Evolutionary conservation across 2,329 filamentous ascomycete species (phyloP).

Genomic region (Clonostachys rosea): DNA sequence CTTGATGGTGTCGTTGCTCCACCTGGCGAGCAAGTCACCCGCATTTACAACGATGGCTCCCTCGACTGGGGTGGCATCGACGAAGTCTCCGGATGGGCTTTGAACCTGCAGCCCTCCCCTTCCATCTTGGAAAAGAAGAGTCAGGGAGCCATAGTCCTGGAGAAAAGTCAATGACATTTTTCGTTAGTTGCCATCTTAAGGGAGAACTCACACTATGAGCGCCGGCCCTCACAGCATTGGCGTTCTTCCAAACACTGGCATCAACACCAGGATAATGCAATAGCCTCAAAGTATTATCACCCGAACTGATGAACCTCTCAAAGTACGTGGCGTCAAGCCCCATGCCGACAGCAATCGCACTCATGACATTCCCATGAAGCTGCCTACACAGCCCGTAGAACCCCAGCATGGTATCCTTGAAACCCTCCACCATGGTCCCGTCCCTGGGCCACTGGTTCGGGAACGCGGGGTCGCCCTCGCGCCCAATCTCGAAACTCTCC

Average conservation of each 20-base stretch:
- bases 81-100: slow-evolving; percentile 70
- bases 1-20: slow-evolving; percentile 89
- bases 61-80: slow-evolving; percentile 78
- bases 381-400: slow-evolving; percentile 72
- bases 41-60: slow-evolving; percentile 86
- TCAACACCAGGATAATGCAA: slow-evolving; percentile 72
- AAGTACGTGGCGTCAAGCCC: slow-evolving; percentile 74
- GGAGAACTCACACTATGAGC: slow-evolving; percentile 55
- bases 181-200: not conserved
- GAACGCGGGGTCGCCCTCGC: slow-evolving; percentile 50
- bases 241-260: slow-evolving; percentile 62
- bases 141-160: slow-evolving; percentile 55
- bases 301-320: slow-evolving; percentile 65
- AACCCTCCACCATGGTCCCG: slow-evolving; percentile 34
- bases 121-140: slow-evolving; percentile 57
- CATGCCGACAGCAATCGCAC: slow-evolving; percentile 80
- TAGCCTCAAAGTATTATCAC: slow-evolving; percentile 68
- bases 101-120: slow-evolving; percentile 53
- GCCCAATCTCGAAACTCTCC: slow-evolving; percentile 61
- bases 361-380: slow-evolving; percentile 76
- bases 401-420: slow-evolving; percentile 66
- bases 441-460: slow-evolving; percentile 75
- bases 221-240: slow-evolving; percentile 69
- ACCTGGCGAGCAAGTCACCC: slow-evolving; percentile 78
- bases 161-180: not conserved